Conservation (phyloP, 2,329 filamentous ascomycete genomes). For the Stemphylium beticola region DNA sequence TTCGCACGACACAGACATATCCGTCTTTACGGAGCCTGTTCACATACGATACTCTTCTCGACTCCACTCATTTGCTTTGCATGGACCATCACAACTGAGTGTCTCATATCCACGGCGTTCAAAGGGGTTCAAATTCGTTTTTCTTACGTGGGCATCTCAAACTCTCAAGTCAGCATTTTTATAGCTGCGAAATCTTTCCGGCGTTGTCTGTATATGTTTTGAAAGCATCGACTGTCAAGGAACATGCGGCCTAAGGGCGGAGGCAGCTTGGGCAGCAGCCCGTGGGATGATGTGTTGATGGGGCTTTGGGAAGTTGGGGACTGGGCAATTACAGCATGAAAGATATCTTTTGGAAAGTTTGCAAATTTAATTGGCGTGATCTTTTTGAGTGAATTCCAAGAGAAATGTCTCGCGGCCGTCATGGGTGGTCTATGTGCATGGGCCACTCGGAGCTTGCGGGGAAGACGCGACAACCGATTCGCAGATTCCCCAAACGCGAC, state of each 20-base stretch:
- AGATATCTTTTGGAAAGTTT: conserved; percentile 18
- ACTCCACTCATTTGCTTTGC: conserved; percentile 38
- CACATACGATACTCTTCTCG: conserved; percentile 26
- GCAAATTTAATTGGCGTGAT: neutral
- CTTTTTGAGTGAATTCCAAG: neutral
- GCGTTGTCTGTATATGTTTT: conserved; percentile 19
- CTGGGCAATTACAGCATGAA: conserved; percentile 8
- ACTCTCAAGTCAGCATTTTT: conserved; percentile 5
- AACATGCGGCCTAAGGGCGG: conserved; percentile 9
- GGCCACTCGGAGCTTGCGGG: conserved; percentile 16
- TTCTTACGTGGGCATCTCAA: neutral
- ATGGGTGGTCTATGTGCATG: neutral
- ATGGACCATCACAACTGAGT: conserved; percentile 25
- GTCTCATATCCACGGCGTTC: conserved; percentile 30
- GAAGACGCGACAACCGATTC: conserved; percentile 16
- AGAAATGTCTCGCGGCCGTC: neutral
- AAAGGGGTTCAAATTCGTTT: conserved; percentile 13
- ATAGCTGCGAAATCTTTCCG: conserved; percentile 19
- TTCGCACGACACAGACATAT: neutral
- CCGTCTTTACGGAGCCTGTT: conserved; percentile 26
- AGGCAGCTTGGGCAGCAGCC: conserved; percentile 7
- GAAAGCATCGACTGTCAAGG: conserved; percentile 10
- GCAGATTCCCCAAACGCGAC: neutral
- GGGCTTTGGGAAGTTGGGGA: neutral
- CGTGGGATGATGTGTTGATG: neutral